phyloP scores from a whole-genome alignment of 192 early-diverging fungal genomes.

The Linnemannia exigua region DNA sequence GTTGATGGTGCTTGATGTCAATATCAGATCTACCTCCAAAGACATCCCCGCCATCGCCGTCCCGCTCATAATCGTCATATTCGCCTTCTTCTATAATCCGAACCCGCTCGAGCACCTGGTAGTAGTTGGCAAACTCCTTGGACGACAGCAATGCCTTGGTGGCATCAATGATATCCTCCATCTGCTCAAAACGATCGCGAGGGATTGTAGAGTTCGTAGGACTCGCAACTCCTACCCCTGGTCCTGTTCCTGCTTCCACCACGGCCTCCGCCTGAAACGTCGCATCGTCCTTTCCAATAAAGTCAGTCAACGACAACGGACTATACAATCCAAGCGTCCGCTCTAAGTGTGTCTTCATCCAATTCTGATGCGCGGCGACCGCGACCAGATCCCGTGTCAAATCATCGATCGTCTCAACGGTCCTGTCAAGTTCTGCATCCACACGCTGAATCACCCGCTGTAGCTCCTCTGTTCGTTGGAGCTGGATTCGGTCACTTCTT shows the following conservation, averaged over 20 bases:
- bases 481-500: slow-evolving; percentile 8
- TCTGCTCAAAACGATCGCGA: background rate
- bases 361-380: slow-evolving; percentile 30
- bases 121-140: slow-evolving; percentile 5
- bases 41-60: background rate
- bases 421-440: slow-evolving; percentile 36
- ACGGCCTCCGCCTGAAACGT: background rate
- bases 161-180: background rate
- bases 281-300: background rate
- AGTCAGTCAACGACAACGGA: background rate
- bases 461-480: slow-evolving; percentile 11
- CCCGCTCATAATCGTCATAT: background rate
- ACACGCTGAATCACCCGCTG: slow-evolving; percentile 31
- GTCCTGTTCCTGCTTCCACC: background rate
- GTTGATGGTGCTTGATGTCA: background rate
- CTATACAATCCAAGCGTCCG: background rate
- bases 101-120: background rate
- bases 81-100: background rate
- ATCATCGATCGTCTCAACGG: slow-evolving; percentile 39
- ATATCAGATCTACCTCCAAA: background rate
- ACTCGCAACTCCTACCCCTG: background rate
- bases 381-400: slow-evolving; percentile 36
- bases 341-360: slow-evolving; percentile 38
- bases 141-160: background rate
- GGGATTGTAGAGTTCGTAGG: background rate